A percentile compares a stretch with the other conserved stretches of the same genome.
Conservation (phyloP, 495 filamentous ascomycete species). For the Neohortaea acidophila region DNA sequence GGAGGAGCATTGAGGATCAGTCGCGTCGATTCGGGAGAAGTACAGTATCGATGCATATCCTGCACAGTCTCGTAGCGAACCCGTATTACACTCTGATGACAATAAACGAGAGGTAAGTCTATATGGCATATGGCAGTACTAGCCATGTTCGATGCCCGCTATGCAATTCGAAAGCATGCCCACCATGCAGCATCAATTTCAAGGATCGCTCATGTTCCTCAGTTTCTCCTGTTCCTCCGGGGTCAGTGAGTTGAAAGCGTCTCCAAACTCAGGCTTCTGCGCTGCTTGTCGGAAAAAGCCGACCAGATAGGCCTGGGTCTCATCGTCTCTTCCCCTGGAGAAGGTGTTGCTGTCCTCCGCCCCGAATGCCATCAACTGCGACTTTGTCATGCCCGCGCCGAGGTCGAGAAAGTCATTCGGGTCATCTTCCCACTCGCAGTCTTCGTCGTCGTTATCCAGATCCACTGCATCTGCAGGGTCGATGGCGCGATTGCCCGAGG, state of each 20-base stretch:
- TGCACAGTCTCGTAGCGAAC: too few species aligned
- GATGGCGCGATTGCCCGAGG: conserved; percentile 22
- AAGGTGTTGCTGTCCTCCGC: conserved; percentile 40
- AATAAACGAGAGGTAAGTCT: too few species aligned
- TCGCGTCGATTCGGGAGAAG: too few species aligned
- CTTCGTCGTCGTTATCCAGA: conserved; percentile 29
- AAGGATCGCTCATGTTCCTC: conserved; percentile 11
- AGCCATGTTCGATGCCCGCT: too few species aligned
- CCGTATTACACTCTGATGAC: too few species aligned
- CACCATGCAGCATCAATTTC: too few species aligned
- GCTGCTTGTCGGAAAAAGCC: conserved; percentile 68
- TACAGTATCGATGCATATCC: too few species aligned
- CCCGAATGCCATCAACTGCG: conserved; percentile 63
- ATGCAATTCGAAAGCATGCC: too few species aligned
- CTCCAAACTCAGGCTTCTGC: conserved; percentile 51
- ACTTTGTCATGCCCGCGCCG: conserved; percentile 27
- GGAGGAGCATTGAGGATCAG: too few species aligned
- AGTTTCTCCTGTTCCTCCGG: conserved; percentile 64
- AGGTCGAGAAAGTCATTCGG: conserved; percentile 53
- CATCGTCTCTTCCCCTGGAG: conserved; percentile 48
- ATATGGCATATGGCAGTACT: too few species aligned
- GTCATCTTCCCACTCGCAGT: conserved; percentile 85
- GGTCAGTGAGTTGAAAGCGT: conserved; percentile 50
- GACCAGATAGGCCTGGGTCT: conserved; percentile 68
- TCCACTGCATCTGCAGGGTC: conserved; percentile 26